Evolutionary conservation across 352 stramenopile genomes (phyloP), one percentile per base, ranked within the genome.

Genomic region (Phytopythium boreale): DNA sequence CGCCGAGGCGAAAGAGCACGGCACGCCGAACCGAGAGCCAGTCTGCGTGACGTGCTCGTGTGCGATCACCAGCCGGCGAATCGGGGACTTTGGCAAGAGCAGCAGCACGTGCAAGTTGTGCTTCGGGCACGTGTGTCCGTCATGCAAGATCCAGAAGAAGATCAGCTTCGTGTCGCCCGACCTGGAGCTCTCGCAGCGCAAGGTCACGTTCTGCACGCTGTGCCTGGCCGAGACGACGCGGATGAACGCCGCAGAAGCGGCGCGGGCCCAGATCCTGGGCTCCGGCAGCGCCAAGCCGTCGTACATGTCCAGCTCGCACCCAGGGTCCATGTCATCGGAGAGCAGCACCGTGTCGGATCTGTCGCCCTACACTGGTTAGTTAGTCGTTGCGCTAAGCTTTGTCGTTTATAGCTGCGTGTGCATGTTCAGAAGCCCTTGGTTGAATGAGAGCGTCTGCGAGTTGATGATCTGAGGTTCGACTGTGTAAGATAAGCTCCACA

Each of bases 91-190:
- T 49, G 69, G 69, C 47, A 71, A 72, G 34, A 76, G 60, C 61
- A 70, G 60, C 27, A 67, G 68, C 56, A 70, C 68, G 0, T 76
- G 74, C 31, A 79, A 79, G 47, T 52, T 82, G 26, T 82, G 74
- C 52, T 72, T 76, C 20, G 66, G 67, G 34, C 50, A 62, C 12
- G 61, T 79, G 14, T 79, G 72, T 31, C 51, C 71, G 3, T 37
- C 56, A 0, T 79, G 72, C 62, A 68, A 58, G 36, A 52, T 75
- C 15, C 47, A 64, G 50, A 57, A 49, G n/a, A 77, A 72, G 44
- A 24, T 80, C 49, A 75, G 65, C 47, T 80, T 80, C 46, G 63
- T 80, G 36, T 53, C 70, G 34, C 27, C 63, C 10, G 70, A 78
- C 34, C 59, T 74, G 50, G 7, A 49, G 44, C 63, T 80, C 7